Conservation (phyloP, 306 rosid species). For the Dryas alaskensis region DNA sequence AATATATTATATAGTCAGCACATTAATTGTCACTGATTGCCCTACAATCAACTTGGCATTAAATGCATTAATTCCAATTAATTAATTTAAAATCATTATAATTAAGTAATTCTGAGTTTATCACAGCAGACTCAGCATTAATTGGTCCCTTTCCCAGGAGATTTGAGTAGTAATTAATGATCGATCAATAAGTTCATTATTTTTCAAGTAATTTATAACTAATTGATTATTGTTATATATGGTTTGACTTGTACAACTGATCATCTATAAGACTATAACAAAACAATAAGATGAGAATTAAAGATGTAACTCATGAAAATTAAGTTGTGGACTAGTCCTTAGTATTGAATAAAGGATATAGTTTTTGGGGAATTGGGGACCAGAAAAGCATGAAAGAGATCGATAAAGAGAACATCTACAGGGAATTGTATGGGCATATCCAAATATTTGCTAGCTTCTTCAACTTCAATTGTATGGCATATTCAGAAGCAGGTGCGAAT, state of each 20-base stretch:
- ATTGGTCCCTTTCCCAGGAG: neutral
- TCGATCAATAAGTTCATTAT: no score
- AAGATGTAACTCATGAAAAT: no score
- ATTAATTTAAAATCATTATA: neutral
- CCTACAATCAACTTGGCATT: neutral
- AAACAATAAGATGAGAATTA: no score
- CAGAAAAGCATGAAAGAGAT: constrained; percentile 14
- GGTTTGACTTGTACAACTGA: no score
- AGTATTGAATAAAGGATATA: no score
- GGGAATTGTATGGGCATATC: constrained; percentile 11
- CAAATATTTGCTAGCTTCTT: neutral
- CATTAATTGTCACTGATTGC: neutral
- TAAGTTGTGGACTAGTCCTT: no score
- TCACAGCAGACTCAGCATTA: neutral
- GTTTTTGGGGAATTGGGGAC: neutral
- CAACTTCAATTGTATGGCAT: neutral
- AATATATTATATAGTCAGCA: no score
- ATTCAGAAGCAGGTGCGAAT: constrained; percentile 17
- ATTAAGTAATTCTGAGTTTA: neutral
- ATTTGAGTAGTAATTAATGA: neutral
- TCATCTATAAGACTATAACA: no score
- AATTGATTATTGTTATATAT: no score
- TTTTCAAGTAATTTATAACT: no score
- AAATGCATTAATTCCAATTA: neutral
- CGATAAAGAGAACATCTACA: neutral